Percentiles rank a stretch among this genome's conserved stretches.
phyloP scores from a whole-genome alignment of 805 yeast species.

The Spathaspora hagerdaliae region DNA sequence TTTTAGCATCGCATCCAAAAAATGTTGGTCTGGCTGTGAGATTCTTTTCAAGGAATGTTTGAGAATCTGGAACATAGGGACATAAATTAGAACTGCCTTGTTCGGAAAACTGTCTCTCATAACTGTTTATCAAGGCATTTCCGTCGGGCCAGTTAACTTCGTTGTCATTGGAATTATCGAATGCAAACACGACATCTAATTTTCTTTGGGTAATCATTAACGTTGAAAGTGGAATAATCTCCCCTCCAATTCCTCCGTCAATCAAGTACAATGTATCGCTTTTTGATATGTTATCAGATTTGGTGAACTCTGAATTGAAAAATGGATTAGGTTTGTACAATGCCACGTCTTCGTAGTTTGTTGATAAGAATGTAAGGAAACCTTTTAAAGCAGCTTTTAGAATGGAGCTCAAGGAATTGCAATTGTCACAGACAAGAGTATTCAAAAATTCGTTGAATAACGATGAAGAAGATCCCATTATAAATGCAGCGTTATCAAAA shows the following conservation, averaged over 20 bases:
- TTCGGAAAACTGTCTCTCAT: slow-evolving; percentile 28
- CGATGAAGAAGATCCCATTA: slow-evolving; percentile 38
- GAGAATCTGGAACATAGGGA: slow-evolving; percentile 35
- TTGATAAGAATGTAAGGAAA: slow-evolving; percentile 24
- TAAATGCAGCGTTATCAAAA: slow-evolving; percentile 37
- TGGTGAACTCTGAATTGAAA: slow-evolving; percentile 24
- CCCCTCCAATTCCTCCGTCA: slow-evolving; percentile 40
- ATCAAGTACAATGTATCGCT: slow-evolving; percentile 26
- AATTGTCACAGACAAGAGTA: slow-evolving; percentile 31
- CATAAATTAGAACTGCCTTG: slow-evolving; percentile 30
- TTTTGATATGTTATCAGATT: slow-evolving; percentile 15
- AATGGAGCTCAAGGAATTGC: slow-evolving; percentile 19
- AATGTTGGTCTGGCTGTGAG: slow-evolving; percentile 38
- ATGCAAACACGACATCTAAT: slow-evolving; percentile 35
- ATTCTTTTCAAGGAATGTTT: slow-evolving; percentile 28
- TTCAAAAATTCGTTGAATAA: slow-evolving; percentile 33
- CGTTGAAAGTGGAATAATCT: slow-evolving; percentile 30
- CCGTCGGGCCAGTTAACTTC: slow-evolving; percentile 34
- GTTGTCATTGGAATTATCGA: slow-evolving; percentile 29
- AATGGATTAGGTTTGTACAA: slow-evolving; percentile 35
- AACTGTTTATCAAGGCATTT: slow-evolving; percentile 24
- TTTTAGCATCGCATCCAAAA: slow-evolving; percentile 38
- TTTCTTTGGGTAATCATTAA: slow-evolving; percentile 29
- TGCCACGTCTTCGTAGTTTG: slow-evolving; percentile 32
- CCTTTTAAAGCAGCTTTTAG: slow-evolving; percentile 22